These are phyloP conservation scores for Solanum chiquidenum DNA, from an alignment of 257 asterid species.

Conservation along the genomic window DNA sequence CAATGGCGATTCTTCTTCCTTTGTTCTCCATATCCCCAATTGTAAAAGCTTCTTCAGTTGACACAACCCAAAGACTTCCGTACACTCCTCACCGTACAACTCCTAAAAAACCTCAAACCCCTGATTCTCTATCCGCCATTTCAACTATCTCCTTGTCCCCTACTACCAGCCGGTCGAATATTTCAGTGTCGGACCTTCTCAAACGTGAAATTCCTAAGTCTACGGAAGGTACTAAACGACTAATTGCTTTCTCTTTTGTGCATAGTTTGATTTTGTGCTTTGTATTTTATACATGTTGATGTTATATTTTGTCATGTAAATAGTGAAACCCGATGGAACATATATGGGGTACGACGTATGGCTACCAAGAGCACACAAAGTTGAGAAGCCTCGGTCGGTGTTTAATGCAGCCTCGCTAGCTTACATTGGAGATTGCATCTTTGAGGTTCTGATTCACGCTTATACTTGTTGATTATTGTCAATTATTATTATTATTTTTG, in stretches of 20 bases:
- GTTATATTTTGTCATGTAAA: background rate
- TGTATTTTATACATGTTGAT: background rate
- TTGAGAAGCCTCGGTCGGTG: slow-evolving; percentile 79
- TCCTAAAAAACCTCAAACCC: slow-evolving; percentile 30
- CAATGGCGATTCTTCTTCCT: slow-evolving; percentile 43
- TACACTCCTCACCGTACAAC: slow-evolving; percentile 81
- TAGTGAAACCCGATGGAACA: slow-evolving; percentile 35
- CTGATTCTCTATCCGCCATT: slow-evolving; percentile 8
- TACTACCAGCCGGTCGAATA: slow-evolving; percentile 12
- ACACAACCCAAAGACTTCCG: slow-evolving; percentile 51
- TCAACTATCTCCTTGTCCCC: slow-evolving; percentile 9
- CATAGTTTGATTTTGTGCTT: background rate
- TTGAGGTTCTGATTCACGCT: slow-evolving; percentile 40
- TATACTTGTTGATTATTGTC: background rate
- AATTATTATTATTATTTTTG: too few relatives aligned
- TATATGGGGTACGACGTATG: slow-evolving; percentile 79
- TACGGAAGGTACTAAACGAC: slow-evolving; percentile 12
- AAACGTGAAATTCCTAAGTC: slow-evolving; percentile 36
- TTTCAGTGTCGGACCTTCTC: slow-evolving; percentile 64
- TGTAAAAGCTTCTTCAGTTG: slow-evolving; percentile 49
- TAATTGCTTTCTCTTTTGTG: background rate
- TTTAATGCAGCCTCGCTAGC: slow-evolving; percentile 85
- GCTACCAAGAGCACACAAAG: slow-evolving; percentile 72
- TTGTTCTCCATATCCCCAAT: slow-evolving; percentile 14
- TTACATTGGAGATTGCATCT: slow-evolving; percentile 85